These are phyloP conservation scores for Primulina eburnea DNA, from an alignment of 257 asterid species.

Conservation along the genomic window DNA sequence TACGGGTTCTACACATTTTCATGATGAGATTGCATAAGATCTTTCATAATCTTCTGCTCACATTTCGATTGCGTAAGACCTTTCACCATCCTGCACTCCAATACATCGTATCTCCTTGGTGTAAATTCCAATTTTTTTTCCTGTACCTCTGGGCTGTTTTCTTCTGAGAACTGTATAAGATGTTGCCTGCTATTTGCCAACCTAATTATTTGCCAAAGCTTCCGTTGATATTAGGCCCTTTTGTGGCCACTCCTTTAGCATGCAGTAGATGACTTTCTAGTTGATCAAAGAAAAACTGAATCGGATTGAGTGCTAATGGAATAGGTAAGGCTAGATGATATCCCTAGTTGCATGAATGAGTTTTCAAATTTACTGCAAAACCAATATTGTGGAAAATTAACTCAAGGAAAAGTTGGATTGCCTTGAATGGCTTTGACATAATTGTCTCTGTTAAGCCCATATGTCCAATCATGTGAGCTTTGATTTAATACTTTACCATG, in stretches of 20 bases:
- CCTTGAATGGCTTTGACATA: background rate
- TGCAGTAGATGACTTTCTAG: background rate
- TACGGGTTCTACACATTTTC: too few species aligned
- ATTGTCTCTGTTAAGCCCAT: background rate
- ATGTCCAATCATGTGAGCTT: background rate
- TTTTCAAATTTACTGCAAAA: background rate
- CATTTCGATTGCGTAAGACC: background rate
- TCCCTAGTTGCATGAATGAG: background rate
- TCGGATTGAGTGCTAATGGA: background rate
- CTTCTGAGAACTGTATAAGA: background rate
- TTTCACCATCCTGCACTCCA: background rate
- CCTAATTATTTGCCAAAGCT: too few species aligned
- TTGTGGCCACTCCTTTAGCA: background rate
- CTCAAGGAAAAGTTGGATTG: background rate
- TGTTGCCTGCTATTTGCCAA: too few species aligned
- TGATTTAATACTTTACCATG: background rate
- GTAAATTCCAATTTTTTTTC: background rate
- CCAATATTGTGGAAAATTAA: background rate
- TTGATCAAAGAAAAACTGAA: background rate
- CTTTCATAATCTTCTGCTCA: background rate
- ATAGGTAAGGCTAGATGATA: background rate
- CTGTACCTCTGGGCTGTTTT: background rate
- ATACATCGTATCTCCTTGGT: background rate
- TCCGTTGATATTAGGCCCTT: too few species aligned
- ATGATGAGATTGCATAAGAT: background rate